phyloP scores from a whole-genome alignment of 2,329 filamentous ascomycete species.

The Neopestalotiopsis clavispora region DNA sequence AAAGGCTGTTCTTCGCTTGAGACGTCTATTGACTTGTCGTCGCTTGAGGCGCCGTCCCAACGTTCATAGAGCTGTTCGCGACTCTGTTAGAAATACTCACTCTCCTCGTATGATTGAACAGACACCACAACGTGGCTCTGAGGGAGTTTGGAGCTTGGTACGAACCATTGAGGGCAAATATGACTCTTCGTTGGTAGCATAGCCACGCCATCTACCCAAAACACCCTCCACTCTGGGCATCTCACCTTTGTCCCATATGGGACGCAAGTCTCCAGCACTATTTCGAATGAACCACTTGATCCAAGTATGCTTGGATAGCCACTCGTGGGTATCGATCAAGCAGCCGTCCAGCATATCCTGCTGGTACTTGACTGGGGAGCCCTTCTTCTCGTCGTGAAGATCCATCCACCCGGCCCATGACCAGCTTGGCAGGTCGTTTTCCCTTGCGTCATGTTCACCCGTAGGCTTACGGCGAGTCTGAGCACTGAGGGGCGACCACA shows the following conservation, averaged over 20 bases:
- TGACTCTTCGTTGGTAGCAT: too few species aligned
- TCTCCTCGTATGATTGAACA: too few species aligned
- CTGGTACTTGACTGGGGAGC: background rate
- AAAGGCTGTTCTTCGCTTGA: too few species aligned
- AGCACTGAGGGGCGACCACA: background rate
- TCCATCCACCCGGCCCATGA: conserved; percentile 14
- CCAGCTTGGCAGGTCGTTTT: conserved; percentile 8
- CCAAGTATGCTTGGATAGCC: conserved; percentile 11
- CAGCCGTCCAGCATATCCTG: background rate
- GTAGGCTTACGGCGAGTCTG: background rate
- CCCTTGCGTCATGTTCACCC: background rate
- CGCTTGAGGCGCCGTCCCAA: too few species aligned
- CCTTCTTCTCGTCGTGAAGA: background rate
- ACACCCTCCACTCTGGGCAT: too few species aligned
- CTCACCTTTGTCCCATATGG: background rate
- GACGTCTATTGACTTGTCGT: too few species aligned
- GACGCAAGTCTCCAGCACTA: background rate
- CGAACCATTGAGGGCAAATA: too few species aligned
- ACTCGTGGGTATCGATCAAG: background rate
- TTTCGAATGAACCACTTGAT: conserved; percentile 10
- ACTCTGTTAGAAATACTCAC: too few species aligned
- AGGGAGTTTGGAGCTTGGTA: too few species aligned
- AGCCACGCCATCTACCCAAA: too few species aligned
- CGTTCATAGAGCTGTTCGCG: too few species aligned
- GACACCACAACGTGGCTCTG: too few species aligned